These are phyloP conservation scores for Thuidium tamariscinum DNA, from an alignment of 225 moss, liverwort and hornwort genomes.

Conservation along the genomic window DNA sequence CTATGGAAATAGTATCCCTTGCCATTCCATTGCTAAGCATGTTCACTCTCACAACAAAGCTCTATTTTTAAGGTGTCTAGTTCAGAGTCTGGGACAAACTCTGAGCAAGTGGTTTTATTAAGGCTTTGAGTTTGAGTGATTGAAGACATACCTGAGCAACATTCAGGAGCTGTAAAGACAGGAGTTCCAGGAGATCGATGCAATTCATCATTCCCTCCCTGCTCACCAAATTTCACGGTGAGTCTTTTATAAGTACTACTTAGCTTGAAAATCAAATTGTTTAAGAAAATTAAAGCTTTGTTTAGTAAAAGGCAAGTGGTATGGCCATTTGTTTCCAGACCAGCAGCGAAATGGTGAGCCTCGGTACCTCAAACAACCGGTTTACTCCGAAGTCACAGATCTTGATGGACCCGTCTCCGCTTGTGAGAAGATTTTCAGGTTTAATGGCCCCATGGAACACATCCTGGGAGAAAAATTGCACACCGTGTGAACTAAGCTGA, in stretches of 20 bases:
- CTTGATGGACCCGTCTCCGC: conserved; percentile 57
- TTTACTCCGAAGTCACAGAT: conserved; percentile 81
- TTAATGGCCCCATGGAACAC: conserved; percentile 83
- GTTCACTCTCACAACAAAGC: neutral
- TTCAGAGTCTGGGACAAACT: neutral
- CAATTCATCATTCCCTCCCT: conserved; percentile 69
- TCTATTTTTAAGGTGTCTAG: neutral
- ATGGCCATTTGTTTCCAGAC: neutral
- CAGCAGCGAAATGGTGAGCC: neutral
- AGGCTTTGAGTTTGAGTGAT: neutral
- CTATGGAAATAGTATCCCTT: neutral
- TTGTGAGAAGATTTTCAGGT: conserved; percentile 82
- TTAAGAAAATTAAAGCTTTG: neutral
- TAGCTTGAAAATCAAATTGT: neutral
- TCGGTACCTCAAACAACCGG: conserved; percentile 46
- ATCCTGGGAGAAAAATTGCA: conserved; percentile 17
- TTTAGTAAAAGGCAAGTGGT: neutral
- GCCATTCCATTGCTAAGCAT: neutral
- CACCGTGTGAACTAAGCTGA: neutral
- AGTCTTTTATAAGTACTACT: neutral
- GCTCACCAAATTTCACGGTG: neutral
- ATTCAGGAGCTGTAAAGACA: conserved; percentile 80
- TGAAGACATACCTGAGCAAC: conserved; percentile 48
- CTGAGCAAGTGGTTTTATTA: neutral
- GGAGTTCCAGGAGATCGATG: conserved; percentile 87